Percentiles rank a stretch among this genome's conserved stretches.
phyloP scores from a whole-genome alignment of 805 yeast species.

The Zygoascus tannicola region DNA sequence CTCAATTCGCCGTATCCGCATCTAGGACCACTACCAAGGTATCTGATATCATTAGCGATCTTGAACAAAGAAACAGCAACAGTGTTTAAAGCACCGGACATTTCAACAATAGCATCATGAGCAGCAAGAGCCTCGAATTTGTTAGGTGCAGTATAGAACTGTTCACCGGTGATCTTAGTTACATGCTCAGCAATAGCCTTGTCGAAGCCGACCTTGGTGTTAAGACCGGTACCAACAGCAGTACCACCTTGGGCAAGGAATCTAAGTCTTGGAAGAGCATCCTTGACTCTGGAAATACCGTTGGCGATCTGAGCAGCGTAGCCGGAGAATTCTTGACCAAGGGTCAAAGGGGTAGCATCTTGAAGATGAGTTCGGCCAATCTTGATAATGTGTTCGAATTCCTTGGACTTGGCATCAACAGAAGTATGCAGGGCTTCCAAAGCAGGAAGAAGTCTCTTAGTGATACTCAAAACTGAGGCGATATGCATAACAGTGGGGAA shows the following conservation, averaged over 20 bases:
- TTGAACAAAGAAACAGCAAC: conserved; percentile 88
- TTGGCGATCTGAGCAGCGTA: conserved; percentile 88
- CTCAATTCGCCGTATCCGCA: conserved; percentile 97
- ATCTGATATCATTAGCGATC: conserved; percentile 96
- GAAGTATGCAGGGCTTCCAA: conserved; percentile 68
- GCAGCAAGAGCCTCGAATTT: conserved; percentile 99
- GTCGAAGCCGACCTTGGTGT: conserved; percentile 87
- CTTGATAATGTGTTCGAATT: conserved; percentile 84
- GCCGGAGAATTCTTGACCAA: conserved; percentile 97
- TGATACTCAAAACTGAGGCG: conserved; percentile 90
- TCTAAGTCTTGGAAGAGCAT: conserved; percentile 63
- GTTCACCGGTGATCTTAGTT: conserved; percentile 74
- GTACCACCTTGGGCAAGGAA: conserved; percentile 98
- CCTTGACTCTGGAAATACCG: conserved; percentile 82
- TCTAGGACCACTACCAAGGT: conserved; percentile 98
- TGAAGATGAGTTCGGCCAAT: conserved; percentile 98
- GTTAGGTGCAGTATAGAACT: conserved; percentile 92
- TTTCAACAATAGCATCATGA: conserved; percentile 96
- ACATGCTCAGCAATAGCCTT: conserved; percentile 80
- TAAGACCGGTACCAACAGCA: conserved; percentile 97
- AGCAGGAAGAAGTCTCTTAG: conserved; percentile 67
- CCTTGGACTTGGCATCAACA: conserved; percentile 67
- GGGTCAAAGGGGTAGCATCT: conserved; percentile 96
- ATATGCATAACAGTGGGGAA: conserved; percentile 99
- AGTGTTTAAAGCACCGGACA: conserved; percentile 94